These are phyloP conservation scores for Pseudocercospora ulei DNA, from an alignment of 2,329 filamentous ascomycete genomes.

Conservation along the genomic window DNA sequence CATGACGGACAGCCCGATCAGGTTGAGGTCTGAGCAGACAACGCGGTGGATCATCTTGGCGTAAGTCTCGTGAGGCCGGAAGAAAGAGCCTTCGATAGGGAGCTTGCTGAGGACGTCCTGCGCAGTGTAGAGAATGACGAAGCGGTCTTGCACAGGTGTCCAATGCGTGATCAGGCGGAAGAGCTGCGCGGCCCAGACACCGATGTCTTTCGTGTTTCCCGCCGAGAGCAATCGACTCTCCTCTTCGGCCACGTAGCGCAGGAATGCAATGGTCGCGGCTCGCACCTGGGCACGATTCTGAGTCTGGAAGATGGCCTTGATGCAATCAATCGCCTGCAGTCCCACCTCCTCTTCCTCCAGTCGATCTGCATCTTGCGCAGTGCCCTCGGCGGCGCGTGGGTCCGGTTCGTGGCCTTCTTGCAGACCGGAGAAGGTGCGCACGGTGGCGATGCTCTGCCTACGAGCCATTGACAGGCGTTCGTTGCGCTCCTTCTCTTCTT, in stretches of 20 bases:
- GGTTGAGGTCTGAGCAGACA: conserved; percentile 76
- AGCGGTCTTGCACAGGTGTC: conserved; percentile 90
- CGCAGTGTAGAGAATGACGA: conserved; percentile 73
- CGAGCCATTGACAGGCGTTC: conserved; percentile 49
- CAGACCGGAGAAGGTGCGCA: conserved; percentile 51
- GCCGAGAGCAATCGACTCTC: conserved; percentile 16
- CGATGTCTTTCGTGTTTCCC: conserved; percentile 20
- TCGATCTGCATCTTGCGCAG: conserved; percentile 77
- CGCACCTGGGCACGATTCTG: conserved; percentile 77
- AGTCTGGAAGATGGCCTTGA: conserved; percentile 74
- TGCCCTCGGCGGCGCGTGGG: conserved; percentile 60
- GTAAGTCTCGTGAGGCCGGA: conserved; percentile 65
- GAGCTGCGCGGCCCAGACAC: conserved; percentile 69
- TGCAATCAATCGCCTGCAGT: conserved; percentile 70
- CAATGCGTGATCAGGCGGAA: conserved; percentile 72
- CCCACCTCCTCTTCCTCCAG: conserved; percentile 82
- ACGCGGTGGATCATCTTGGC: conserved; percentile 71
- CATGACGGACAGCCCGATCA: conserved; percentile 94
- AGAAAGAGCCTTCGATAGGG: conserved; percentile 52
- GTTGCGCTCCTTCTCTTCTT: conserved; percentile 53
- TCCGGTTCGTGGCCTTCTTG: conserved; percentile 53
- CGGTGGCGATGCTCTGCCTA: conserved; percentile 69
- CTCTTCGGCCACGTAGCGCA: conserved; percentile 56
- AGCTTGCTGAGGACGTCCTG: conserved; percentile 65
- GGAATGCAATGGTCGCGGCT: conserved; percentile 59